phyloP scores from a whole-genome alignment of 306 rosid genomes.

The cucumber (Cucumis sativus) region Cucumber_9930_V3 NC_026656.2:843001-843500 shows the following conservation, averaged over 20 bases:
- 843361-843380: neutral
- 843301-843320: neutral
- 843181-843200: neutral
- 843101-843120: neutral
- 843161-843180: no score
- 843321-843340: no score
- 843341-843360: no score
- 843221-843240: neutral
- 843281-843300: neutral
- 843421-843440: conserved; percentile 4
- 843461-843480: conserved; percentile 79
- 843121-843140: neutral
- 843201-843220: no score
- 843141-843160: neutral
- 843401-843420: neutral
- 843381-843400: neutral
- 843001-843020: neutral
- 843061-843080: neutral
- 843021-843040: neutral
- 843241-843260: neutral
- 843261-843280: neutral
- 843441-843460: conserved; percentile 76
- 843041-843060: neutral
- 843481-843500: conserved; percentile 86
- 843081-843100: neutral